These are phyloP conservation scores for Sparassis latifolia DNA, from an alignment of 1,284 basidiomycete genomes.

Conservation along the genomic window DNA sequence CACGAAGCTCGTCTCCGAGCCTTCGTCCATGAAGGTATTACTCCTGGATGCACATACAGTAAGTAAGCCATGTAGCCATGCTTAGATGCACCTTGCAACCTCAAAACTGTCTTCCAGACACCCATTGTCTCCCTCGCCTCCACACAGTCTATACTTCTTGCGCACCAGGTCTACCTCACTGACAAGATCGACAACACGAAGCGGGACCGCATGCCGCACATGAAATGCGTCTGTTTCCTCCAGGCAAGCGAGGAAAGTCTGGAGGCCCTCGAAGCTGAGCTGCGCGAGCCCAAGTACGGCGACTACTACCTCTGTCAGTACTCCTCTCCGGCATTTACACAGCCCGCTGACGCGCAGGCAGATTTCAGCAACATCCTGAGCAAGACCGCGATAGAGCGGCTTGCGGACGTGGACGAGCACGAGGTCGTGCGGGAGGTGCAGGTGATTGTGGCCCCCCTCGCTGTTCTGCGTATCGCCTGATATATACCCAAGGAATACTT, in stretches of 20 bases:
- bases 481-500: constrained; percentile 75
- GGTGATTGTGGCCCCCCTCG: constrained; percentile 35
- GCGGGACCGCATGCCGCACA: constrained; percentile 87
- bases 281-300: constrained; percentile 88
- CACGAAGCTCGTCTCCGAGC: constrained; percentile 81
- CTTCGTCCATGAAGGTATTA: constrained; percentile 94
- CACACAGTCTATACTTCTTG: constrained; percentile 91
- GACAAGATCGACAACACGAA: constrained; percentile 92
- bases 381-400: constrained; percentile 86
- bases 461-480: constrained; percentile 10
- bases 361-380: constrained; percentile 94
- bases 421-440: constrained; percentile 97
- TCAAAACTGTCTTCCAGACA: constrained; percentile 51
- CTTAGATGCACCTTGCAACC: not conserved
- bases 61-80: constrained; percentile 19
- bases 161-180: constrained; percentile 96
- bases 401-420: constrained; percentile 94
- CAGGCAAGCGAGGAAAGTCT: constrained; percentile 79
- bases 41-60: constrained; percentile 96
- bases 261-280: constrained; percentile 76
- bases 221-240: constrained; percentile 95
- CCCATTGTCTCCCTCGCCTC: constrained; percentile 94
- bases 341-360: constrained; percentile 24
- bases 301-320: constrained; percentile 97
- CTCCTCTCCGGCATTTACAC: constrained; percentile 18